Percentiles rank a stretch among this genome's conserved stretches.
Conservation (phyloP, 305 asterid genomes). For the Nicotiana rustica region DNA sequence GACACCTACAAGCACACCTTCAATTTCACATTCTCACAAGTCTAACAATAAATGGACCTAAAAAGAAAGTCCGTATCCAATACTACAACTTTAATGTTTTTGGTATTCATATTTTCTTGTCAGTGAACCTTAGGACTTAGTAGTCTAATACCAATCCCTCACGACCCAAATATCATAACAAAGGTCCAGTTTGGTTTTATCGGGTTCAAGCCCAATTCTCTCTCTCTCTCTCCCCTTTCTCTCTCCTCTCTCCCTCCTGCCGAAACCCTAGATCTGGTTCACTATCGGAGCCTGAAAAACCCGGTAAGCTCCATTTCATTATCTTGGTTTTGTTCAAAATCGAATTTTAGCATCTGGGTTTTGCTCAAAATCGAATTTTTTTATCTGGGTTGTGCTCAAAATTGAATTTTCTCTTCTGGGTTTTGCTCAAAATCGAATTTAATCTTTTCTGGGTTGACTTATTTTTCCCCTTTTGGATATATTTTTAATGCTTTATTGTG, state of each 20-base stretch:
- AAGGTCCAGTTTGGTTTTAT: conserved; percentile 62
- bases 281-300: conserved; percentile 37
- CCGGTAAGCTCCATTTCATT: no score
- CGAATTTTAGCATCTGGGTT: neutral
- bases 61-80: conserved; percentile 53
- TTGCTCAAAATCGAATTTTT: neutral
- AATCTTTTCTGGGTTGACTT: neutral
- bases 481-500: neutral
- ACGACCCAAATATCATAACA: conserved; percentile 39
- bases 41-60: conserved; percentile 48
- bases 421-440: no score
- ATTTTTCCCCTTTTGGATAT: neutral
- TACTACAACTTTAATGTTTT: conserved; percentile 42
- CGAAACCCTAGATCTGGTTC: conserved; percentile 78
- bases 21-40: conserved; percentile 24
- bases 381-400: no score
- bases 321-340: conserved; percentile 41
- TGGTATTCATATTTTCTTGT: conserved; percentile 23
- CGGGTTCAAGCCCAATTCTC: conserved; percentile 73
- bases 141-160: conserved; percentile 26
- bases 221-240: conserved; percentile 34
- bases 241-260: conserved; percentile 42
- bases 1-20: conserved; percentile 40
- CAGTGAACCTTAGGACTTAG: conserved; percentile 47
- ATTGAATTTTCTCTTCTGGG: no score